Evolutionary conservation across 1,284 basidiomycete species (phyloP).

Genomic region (Hortiboletus rubellus): DNA sequence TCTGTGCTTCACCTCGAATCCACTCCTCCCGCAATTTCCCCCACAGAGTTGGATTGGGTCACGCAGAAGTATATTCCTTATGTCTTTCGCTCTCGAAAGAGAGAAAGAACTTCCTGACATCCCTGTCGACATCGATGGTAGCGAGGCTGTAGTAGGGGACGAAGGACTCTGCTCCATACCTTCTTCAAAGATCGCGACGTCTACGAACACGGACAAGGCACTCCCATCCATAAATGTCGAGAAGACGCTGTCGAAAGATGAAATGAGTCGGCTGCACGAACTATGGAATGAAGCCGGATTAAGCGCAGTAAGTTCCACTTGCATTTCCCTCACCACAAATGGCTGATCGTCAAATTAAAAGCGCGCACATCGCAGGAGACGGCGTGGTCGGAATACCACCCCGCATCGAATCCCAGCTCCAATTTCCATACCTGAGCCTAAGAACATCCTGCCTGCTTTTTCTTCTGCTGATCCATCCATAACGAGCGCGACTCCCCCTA

Average conservation of each 20-base stretch:
- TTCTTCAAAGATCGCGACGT: background rate
- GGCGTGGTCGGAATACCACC: background rate
- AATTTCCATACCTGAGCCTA: conserved; percentile 11
- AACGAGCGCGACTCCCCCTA: background rate
- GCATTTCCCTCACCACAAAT: background rate
- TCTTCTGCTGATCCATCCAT: conserved; percentile 6
- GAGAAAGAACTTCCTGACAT: conserved; percentile 27
- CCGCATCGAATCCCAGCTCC: conserved; percentile 10
- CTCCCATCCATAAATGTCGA: conserved; percentile 22
- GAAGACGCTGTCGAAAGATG: conserved; percentile 18
- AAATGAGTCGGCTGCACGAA: conserved; percentile 20
- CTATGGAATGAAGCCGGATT: conserved; percentile 30
- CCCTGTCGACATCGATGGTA: conserved; percentile 2
- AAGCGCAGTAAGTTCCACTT: conserved; percentile 17
- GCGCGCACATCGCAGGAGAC: conserved; percentile 26
- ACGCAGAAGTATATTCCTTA: background rate
- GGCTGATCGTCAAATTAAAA: conserved; percentile 12
- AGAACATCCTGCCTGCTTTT: background rate
- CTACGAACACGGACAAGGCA: conserved; percentile 1
- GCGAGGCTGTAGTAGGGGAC: background rate
- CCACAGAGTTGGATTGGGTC: background rate
- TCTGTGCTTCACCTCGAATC: background rate
- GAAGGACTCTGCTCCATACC: background rate
- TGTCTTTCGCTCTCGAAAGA: conserved; percentile 7
- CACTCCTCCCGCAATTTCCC: background rate